Conservation (phyloP, 2,329 filamentous ascomycete genomes). For the Pseudogymnoascus sp. region DNA sequence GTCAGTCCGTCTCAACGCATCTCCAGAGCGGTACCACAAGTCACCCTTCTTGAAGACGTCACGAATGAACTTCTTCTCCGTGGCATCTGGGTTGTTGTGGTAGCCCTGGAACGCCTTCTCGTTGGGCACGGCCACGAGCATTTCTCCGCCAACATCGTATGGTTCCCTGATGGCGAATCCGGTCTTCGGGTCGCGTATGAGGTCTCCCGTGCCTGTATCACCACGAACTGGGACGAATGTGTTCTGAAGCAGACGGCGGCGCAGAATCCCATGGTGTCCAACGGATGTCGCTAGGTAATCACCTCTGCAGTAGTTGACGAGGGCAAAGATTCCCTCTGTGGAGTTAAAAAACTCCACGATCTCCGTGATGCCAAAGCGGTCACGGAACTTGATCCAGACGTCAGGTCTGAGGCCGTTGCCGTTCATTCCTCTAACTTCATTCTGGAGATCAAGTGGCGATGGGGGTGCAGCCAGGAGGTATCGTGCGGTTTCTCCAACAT, state of each 20-base stretch:
- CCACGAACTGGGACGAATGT: constrained; percentile 58
- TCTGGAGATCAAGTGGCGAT: constrained; percentile 49
- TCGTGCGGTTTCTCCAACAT: constrained; percentile 69
- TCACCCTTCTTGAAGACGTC: constrained; percentile 61
- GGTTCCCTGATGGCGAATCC: constrained; percentile 56
- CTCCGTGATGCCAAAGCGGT: constrained; percentile 52
- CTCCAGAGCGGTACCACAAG: constrained; percentile 59
- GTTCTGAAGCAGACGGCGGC: constrained; percentile 44
- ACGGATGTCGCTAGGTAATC: constrained; percentile 56
- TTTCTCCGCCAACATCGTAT: constrained; percentile 66
- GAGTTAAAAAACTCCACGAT: constrained; percentile 72
- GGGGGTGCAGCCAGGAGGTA: constrained; percentile 63
- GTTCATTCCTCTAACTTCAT: constrained; percentile 50
- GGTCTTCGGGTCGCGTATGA: constrained; percentile 56
- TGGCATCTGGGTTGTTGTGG: constrained; percentile 57
- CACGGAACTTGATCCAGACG: constrained; percentile 55
- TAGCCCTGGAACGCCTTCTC: constrained; percentile 59
- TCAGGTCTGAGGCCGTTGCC: constrained; percentile 62
- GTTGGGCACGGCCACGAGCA: constrained; percentile 53
- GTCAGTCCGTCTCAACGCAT: constrained; percentile 50
- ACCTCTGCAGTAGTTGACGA: constrained; percentile 52
- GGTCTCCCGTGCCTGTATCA: constrained; percentile 58
- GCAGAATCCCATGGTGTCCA: constrained; percentile 60
- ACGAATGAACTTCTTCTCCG: constrained; percentile 54
- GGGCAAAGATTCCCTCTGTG: constrained; percentile 59